These are phyloP conservation scores for Rhodotorula babjevae DNA, from an alignment of 768 basidiomycete species.

Conservation along the genomic window DNA sequence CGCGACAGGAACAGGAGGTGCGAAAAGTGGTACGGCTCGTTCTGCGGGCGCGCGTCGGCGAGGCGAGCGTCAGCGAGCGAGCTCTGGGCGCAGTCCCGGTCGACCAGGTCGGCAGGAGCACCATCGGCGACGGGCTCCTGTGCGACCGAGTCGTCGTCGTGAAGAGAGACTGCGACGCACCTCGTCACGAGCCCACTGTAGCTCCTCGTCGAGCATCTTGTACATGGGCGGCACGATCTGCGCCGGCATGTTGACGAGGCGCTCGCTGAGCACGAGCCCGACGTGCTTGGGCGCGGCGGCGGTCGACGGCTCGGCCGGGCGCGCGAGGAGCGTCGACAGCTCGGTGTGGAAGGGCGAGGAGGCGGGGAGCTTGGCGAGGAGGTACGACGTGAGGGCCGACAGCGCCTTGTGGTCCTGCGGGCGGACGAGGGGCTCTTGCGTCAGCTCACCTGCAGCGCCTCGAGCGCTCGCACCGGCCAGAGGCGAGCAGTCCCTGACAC, in stretches of 20 bases:
- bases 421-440: neutral
- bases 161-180: slow-evolving; percentile 47
- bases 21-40: slow-evolving; percentile 41
- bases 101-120: too few species aligned
- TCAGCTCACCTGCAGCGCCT: too few species aligned
- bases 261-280: slow-evolving; percentile 78
- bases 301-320: slow-evolving; percentile 27
- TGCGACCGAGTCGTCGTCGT: neutral
- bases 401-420: slow-evolving; percentile 67
- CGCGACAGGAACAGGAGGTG: slow-evolving; percentile 44
- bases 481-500: too few species aligned
- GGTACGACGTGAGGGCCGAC: slow-evolving; percentile 65
- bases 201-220: slow-evolving; percentile 75
- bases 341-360: slow-evolving; percentile 54
- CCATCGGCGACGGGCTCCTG: too few species aligned
- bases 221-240: slow-evolving; percentile 91
- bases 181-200: slow-evolving; percentile 65
- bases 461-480: too few species aligned
- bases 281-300: slow-evolving; percentile 49
- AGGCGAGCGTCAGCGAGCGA: too few species aligned
- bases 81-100: too few species aligned
- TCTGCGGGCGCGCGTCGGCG: slow-evolving; percentile 7
- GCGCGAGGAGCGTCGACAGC: slow-evolving; percentile 50
- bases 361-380: slow-evolving; percentile 58
- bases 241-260: slow-evolving; percentile 91